phyloP scores from a whole-genome alignment of 495 filamentous ascomycete genomes.

The Astrothelium macrocarpum region DNA sequence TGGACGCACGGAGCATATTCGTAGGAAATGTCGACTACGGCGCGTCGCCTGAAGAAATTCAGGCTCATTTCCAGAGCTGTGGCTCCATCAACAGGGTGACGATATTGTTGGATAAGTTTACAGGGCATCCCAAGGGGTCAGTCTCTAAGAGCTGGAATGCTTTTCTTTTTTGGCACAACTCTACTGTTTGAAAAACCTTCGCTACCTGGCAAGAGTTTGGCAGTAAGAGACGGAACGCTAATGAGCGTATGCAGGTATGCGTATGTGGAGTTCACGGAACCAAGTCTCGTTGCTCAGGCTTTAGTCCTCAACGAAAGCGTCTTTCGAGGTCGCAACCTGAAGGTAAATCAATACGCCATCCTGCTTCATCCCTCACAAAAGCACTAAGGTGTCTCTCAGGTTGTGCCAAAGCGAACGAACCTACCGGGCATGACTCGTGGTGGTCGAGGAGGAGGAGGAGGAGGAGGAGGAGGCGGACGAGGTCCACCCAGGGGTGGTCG shows the following conservation, averaged over 20 bases:
- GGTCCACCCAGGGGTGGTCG: slow-evolving; percentile 42
- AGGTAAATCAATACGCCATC: slow-evolving; percentile 43
- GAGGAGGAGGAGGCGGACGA: no score
- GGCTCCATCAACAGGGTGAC: slow-evolving; percentile 98
- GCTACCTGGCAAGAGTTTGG: slow-evolving; percentile 43
- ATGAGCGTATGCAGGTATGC: slow-evolving; percentile 65
- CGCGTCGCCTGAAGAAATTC: slow-evolving; percentile 95
- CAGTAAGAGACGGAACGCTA: slow-evolving; percentile 42
- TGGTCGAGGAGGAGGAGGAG: slow-evolving; percentile 62
- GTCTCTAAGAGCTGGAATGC: slow-evolving; percentile 33
- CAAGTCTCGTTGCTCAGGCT: slow-evolving; percentile 83
- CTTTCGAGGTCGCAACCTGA: slow-evolving; percentile 88
- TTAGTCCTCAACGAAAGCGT: slow-evolving; percentile 94
- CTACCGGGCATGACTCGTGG: slow-evolving; percentile 75
- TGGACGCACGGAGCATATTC: slow-evolving; percentile 93
- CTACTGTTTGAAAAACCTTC: slow-evolving; percentile 19
- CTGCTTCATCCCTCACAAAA: slow-evolving; percentile 8
- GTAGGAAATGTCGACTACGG: slow-evolving; percentile 99
- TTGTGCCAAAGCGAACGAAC: slow-evolving; percentile 95
- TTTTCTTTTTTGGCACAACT: slow-evolving; percentile 12
- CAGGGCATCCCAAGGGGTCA: slow-evolving; percentile 96
- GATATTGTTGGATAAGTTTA: slow-evolving; percentile 95
- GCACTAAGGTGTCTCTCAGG: slow-evolving; percentile 39
- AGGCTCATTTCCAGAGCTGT: slow-evolving; percentile 96
- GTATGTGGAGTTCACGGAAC: slow-evolving; percentile 97